phyloP scores from a whole-genome alignment of 495 filamentous ascomycete genomes.

The Trypethelium eluteriae region DNA sequence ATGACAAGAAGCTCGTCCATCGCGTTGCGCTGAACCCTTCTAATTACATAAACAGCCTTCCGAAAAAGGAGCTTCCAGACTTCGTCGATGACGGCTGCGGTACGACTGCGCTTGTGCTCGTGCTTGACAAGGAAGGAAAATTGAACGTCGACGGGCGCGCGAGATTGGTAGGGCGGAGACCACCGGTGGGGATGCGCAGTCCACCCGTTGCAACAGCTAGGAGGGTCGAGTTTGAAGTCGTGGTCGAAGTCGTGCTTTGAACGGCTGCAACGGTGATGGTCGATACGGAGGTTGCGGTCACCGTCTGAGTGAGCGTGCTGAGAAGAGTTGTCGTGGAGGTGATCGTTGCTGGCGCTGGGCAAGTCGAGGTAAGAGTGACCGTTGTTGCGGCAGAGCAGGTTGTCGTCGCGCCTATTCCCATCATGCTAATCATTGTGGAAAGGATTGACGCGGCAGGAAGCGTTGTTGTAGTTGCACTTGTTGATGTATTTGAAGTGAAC shows the following conservation, averaged over 20 bases:
- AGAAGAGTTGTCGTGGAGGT: not conserved
- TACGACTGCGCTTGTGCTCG: not conserved
- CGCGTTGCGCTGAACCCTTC: not conserved
- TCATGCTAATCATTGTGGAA: not conserved
- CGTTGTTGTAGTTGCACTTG: not conserved
- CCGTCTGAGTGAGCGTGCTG: slow-evolving; percentile 2
- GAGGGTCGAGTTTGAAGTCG: not conserved
- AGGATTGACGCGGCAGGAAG: not conserved
- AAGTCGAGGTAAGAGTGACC: not conserved
- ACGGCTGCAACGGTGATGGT: not conserved
- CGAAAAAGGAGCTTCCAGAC: not conserved
- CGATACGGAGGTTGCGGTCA: slow-evolving; percentile 1
- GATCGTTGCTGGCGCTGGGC: not conserved
- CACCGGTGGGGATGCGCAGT: not conserved
- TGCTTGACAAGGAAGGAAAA: not conserved
- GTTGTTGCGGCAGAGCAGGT: not conserved
- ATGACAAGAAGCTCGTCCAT: not conserved
- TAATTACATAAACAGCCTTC: not conserved
- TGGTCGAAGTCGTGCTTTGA: not conserved
- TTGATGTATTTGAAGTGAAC: not conserved
- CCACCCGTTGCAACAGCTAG: not conserved
- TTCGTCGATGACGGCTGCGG: not conserved
- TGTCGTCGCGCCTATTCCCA: not conserved
- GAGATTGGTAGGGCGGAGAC: not conserved
- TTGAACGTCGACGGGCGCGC: not conserved